Conservation (phyloP, 2,329 filamentous ascomycete genomes). For the Lecanoromycetidae sp. region DNA sequence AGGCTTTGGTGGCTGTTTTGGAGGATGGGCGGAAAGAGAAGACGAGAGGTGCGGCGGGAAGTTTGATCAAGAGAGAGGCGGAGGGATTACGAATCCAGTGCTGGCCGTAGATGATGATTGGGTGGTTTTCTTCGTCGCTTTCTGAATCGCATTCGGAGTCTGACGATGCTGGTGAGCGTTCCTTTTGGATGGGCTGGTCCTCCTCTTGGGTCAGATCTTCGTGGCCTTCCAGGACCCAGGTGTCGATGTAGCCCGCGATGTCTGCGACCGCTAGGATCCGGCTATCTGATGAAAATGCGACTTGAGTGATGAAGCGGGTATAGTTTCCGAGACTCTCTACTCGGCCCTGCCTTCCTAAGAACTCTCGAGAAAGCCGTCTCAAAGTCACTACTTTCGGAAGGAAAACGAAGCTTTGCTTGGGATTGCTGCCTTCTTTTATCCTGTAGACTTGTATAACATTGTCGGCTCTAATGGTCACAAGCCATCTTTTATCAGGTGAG, state of each 20-base stretch:
- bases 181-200: slow-evolving; percentile 19
- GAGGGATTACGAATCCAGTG: slow-evolving; percentile 66
- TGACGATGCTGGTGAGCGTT: slow-evolving; percentile 25
- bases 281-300: slow-evolving; percentile 70
- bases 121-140: slow-evolving; percentile 38
- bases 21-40: slow-evolving; percentile 51
- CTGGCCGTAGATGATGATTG: slow-evolving; percentile 44
- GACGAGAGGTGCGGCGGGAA: slow-evolving; percentile 52
- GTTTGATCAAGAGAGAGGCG: slow-evolving; percentile 55
- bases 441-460: slow-evolving; percentile 45
- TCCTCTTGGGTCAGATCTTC: slow-evolving; percentile 34
- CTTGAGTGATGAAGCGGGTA: slow-evolving; percentile 59
- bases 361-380: slow-evolving; percentile 26
- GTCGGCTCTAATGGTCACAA: slow-evolving; percentile 45
- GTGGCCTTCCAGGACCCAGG: slow-evolving; percentile 59
- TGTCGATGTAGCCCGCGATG: slow-evolving; percentile 73
- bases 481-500: slow-evolving; percentile 36
- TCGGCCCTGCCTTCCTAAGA: slow-evolving; percentile 35
- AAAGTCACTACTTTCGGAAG: slow-evolving; percentile 34
- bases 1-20: slow-evolving; percentile 30
- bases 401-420: slow-evolving; percentile 32
- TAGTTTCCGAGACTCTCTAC: slow-evolving; percentile 64
- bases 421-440: slow-evolving; percentile 31
- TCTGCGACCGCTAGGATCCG: slow-evolving; percentile 68
- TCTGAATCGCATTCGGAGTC: slow-evolving; percentile 22